Evolutionary conservation across 169 alveolate genomes (phyloP).

Genomic region (Babesia ovata): DNA sequence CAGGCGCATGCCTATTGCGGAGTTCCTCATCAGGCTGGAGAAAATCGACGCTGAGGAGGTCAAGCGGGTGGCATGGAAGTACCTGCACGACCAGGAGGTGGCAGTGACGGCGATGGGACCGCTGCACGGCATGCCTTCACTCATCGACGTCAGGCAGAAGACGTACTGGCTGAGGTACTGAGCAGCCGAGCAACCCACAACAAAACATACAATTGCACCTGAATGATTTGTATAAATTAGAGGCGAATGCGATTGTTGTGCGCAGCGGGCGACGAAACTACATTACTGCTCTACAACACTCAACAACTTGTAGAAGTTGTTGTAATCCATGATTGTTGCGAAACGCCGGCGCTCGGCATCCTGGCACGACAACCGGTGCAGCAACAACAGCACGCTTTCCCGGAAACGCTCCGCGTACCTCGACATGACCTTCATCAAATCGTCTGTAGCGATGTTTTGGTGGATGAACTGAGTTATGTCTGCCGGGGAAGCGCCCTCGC

Average conservation of each 20-base stretch:
- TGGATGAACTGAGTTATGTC: slow-evolving; percentile 22
- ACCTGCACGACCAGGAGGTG: slow-evolving; percentile 80
- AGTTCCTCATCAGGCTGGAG: slow-evolving; percentile 78
- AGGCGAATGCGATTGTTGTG: neutral
- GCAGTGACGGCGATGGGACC: slow-evolving; percentile 84
- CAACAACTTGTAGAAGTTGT: slow-evolving; percentile 18
- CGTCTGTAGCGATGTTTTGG: slow-evolving; percentile 26
- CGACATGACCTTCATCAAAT: neutral
- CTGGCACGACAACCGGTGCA: slow-evolving; percentile 18
- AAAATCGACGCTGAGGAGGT: slow-evolving; percentile 84
- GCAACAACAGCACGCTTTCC: slow-evolving; percentile 23
- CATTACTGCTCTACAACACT: slow-evolving; percentile 27
- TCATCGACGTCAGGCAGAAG: slow-evolving; percentile 75
- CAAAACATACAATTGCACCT: neutral
- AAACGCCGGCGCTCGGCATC: slow-evolving; percentile 24
- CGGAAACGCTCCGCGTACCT: slow-evolving; percentile 35
- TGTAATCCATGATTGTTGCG: slow-evolving; percentile 27
- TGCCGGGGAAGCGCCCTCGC: slow-evolving; percentile 30
- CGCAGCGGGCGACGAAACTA: neutral
- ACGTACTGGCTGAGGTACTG: slow-evolving; percentile 81
- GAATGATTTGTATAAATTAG: neutral
- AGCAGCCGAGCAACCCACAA: neutral
- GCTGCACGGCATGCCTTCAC: slow-evolving; percentile 79
- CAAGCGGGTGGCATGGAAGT: slow-evolving; percentile 85
- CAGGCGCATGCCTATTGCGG: slow-evolving; percentile 79